phyloP scores from a whole-genome alignment of 768 basidiomycete genomes.

The Pulveroboletus sp. region DNA sequence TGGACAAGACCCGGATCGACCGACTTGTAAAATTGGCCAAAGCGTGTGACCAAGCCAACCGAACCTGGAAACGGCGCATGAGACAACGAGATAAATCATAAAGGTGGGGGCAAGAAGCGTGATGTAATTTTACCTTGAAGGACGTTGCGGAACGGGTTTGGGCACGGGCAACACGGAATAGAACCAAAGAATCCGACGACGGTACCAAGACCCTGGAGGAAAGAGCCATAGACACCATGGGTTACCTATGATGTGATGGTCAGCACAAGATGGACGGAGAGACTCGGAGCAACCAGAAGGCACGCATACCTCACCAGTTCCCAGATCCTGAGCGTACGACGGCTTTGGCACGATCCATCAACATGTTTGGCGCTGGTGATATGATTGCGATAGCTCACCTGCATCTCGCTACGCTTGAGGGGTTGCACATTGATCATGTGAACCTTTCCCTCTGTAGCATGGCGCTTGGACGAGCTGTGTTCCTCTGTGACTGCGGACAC shows the following conservation, averaged over 20 bases:
- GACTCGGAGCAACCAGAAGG: neutral
- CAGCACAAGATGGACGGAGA: neutral
- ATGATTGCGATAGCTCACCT: constrained; percentile 43
- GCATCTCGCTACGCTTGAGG: constrained; percentile 82
- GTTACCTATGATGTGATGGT: constrained; percentile 48
- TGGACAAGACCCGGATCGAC: constrained; percentile 91
- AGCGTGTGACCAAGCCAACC: constrained; percentile 88
- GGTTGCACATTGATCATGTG: constrained; percentile 81
- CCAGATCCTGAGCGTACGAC: constrained; percentile 89
- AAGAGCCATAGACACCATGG: constrained; percentile 84
- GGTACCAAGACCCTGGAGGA: constrained; percentile 68
- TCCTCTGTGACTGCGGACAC: constrained; percentile 63
- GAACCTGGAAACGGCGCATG: constrained; percentile 49
- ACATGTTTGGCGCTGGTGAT: neutral
- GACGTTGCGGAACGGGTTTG: constrained; percentile 85
- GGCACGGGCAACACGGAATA: constrained; percentile 79
- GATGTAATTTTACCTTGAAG: constrained; percentile 72
- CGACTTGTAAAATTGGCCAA: constrained; percentile 95
- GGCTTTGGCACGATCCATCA: constrained; percentile 50
- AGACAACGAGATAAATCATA: constrained; percentile 9
- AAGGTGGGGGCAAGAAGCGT: neutral
- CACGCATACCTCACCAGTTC: constrained; percentile 50
- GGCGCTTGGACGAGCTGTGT: constrained; percentile 33
- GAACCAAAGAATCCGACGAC: constrained; percentile 70
- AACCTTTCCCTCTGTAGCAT: constrained; percentile 22